phyloP scores from a whole-genome alignment of 306 rosid species.

The Vigna nakashimae region DNA sequence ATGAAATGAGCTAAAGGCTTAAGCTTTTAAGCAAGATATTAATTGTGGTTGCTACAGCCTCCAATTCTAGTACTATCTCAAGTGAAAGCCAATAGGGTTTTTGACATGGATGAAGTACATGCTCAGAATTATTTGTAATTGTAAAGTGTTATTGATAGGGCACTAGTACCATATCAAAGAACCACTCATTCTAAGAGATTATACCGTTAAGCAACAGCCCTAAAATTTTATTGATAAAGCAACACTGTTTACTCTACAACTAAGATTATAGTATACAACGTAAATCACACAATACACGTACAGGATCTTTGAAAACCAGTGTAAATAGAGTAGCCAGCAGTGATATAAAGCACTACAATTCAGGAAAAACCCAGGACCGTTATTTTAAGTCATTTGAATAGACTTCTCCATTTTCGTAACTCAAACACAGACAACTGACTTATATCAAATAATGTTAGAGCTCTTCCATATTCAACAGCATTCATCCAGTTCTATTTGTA shows the following conservation, averaged over 20 bases:
- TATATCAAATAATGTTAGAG: conserved; percentile 26
- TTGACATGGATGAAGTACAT: conserved; percentile 24
- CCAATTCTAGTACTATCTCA: conserved; percentile 9
- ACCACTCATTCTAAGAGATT: conserved; percentile 2
- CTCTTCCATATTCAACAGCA: conserved; percentile 6
- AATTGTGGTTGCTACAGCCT: background rate
- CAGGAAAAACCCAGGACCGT: conserved; percentile 2
- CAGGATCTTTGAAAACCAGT: conserved; percentile 8
- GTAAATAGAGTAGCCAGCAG: background rate
- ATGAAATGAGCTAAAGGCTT: background rate
- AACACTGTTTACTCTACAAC: background rate
- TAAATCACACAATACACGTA: background rate
- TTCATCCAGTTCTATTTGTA: conserved; percentile 15
- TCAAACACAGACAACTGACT: background rate
- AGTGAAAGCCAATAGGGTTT: background rate
- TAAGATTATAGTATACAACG: background rate
- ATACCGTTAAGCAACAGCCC: background rate
- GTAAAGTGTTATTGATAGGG: conserved; percentile 7
- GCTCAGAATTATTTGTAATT: conserved; percentile 20
- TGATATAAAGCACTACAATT: background rate
- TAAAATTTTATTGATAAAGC: conserved; percentile 7
- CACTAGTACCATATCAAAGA: conserved; percentile 7
- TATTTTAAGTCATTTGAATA: conserved; percentile 2
- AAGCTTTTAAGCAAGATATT: conserved; percentile 30
- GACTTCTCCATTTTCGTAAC: conserved; percentile 21